Conservation (phyloP, 2,329 filamentous ascomycete genomes). For the Berkeleyomyces rouxiae region DNA sequence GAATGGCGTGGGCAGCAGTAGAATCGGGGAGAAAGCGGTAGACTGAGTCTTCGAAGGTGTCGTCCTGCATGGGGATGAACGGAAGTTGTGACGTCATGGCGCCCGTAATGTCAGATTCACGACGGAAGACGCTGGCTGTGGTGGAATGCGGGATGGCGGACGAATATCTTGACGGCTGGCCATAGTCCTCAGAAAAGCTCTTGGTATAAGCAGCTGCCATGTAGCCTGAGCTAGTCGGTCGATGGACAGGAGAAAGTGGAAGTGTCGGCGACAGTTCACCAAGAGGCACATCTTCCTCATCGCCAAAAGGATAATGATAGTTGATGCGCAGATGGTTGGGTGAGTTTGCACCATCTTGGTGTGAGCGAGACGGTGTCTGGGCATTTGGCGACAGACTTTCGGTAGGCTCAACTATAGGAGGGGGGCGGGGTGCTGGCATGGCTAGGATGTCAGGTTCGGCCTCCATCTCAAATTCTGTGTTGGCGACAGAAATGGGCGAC, state of each 20-base stretch:
- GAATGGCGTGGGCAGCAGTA: constrained; percentile 17
- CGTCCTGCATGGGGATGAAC: constrained; percentile 4
- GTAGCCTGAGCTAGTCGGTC: not conserved
- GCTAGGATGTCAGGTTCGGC: not conserved
- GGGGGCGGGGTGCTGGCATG: not conserved
- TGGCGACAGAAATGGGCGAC: constrained; percentile 48
- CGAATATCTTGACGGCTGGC: constrained; percentile 15
- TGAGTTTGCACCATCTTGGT: not conserved
- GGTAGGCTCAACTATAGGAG: constrained; percentile 1
- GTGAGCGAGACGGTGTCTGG: not conserved
- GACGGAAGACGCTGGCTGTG: constrained; percentile 27
- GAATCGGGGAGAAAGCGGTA: constrained; percentile 22
- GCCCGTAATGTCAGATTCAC: constrained; percentile 22
- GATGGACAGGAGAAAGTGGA: constrained; percentile 10
- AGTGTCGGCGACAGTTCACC: constrained; percentile 12
- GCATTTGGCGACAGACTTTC: not conserved
- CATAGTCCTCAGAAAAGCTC: constrained; percentile 24
- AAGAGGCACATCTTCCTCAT: constrained; percentile 6
- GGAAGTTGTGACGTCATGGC: not conserved
- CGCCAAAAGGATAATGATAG: constrained; percentile 12
- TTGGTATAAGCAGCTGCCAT: constrained; percentile 15
- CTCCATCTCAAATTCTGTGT: constrained; percentile 55
- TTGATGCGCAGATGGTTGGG: constrained; percentile 9
- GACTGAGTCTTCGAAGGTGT: constrained; percentile 22
- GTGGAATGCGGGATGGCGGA: constrained; percentile 9